Evolutionary conservation across 345 rosid genomes (phyloP).

Genomic region (Lepidium aucheri): DNA sequence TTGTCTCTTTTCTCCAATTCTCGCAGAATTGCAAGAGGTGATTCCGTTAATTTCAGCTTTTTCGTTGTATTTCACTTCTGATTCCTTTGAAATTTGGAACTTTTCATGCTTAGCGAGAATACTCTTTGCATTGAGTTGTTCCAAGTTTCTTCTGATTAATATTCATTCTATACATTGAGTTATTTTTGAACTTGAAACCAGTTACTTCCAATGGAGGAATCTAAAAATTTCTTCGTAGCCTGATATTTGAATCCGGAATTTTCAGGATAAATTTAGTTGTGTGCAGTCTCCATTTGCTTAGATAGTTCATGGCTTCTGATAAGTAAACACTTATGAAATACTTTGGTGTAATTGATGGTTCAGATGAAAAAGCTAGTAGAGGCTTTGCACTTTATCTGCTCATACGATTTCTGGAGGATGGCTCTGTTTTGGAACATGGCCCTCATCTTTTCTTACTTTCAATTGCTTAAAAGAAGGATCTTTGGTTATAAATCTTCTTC

Average conservation of each 20-base stretch:
- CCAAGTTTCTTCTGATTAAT: not conserved
- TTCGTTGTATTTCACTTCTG: not conserved
- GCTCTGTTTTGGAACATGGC: conserved; percentile 53
- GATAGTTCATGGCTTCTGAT: too few species aligned
- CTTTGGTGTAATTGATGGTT: not conserved
- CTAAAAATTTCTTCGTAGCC: too few species aligned
- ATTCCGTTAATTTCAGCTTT: not conserved
- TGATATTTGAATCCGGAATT: too few species aligned
- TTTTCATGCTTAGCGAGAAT: not conserved
- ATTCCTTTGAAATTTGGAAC: not conserved
- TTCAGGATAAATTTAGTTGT: too few species aligned
- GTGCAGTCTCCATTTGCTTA: too few species aligned
- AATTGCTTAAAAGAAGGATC: conserved; percentile 32
- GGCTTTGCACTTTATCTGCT: conserved; percentile 37
- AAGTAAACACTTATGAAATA: too few species aligned
- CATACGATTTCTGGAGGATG: conserved; percentile 69
- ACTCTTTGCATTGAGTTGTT: not conserved
- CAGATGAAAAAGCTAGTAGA: conserved; percentile 29
- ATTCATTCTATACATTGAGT: not conserved
- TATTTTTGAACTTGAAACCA: not conserved
- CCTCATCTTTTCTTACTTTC: conserved; percentile 45
- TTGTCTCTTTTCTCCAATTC: not conserved
- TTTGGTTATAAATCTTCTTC: conserved; percentile 28
- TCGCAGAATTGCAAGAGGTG: not conserved
- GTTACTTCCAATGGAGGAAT: conserved; percentile 6